Base-by-base conservation (phyloP, 371 early-diverging fungal genomes). In the Choanephora cucurbitarum region DNA sequence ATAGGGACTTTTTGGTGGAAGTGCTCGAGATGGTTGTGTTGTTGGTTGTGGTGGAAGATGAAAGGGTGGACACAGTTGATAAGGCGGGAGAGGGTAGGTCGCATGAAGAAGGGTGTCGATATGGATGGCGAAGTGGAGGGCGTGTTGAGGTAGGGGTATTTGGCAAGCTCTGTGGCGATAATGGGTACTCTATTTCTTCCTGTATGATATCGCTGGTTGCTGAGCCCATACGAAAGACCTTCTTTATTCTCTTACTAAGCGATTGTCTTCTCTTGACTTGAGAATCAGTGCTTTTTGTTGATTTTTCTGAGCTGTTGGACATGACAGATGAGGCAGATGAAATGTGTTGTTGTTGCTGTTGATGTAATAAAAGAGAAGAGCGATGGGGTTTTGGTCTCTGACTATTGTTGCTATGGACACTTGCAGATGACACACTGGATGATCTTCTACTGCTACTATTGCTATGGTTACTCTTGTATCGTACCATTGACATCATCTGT, bases 231-330 rank as follows among this genome's bases (percentile, higher is more conserved):
- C 50, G 53, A 57, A 65, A 57, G 0, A 53, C 66, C 15, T 57
- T 51, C 34, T 65, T 65, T n/a, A 65, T 53, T 40, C 53, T 37
- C 45, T 59, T 65, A 33, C 66, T 54, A 8, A 65, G 39, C 4
- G 66, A 65, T 53, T 62, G 63, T 50, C 63, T 57, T 62, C 63
- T 32, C 44, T 62, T 62, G 15, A 46, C 21, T 41, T 51, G 52
- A 9, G 15, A 21, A 32, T 31, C 15, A 47, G 2, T 14, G n/a
- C 17, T 1, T 23, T 19, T 22, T 9, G 23, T 37, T 9, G 37
- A 37, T 37, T 37, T 37, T 13, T 18, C 6, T 17, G 43, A 43
- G 5, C 43, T 37, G 2, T 43, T 6, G 1, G 43, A 43, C 3
- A 7, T 3, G 42, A 18, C 31, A 32, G 57, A 24, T 17, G 41